Conservation (phyloP, 345 rosid species). For the Citrus cavaleriei region DNA sequence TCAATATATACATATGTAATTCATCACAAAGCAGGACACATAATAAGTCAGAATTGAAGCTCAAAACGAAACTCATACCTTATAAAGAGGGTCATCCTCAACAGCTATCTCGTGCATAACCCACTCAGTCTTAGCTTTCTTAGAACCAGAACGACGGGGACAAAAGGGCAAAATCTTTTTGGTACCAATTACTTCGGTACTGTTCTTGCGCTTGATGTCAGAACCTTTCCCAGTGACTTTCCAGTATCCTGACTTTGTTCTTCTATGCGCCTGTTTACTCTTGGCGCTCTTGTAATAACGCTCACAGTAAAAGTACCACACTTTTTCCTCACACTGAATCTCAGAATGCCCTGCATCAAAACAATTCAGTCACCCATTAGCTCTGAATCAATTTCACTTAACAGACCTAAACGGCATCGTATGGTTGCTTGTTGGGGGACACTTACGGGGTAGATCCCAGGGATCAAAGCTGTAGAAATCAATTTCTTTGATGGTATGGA, state of each 20-base stretch:
- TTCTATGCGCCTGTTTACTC: not conserved
- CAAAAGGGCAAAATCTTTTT: slow-evolving; percentile 37
- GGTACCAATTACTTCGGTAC: slow-evolving; percentile 25
- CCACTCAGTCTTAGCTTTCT: not conserved
- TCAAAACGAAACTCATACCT: not conserved
- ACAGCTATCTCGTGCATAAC: not conserved
- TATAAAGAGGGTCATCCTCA: not conserved
- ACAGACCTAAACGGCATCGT: too few relatives aligned
- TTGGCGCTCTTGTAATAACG: slow-evolving; percentile 3
- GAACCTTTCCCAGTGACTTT: slow-evolving; percentile 35
- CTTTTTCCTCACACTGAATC: slow-evolving; percentile 8
- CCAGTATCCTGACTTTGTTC: slow-evolving; percentile 34
- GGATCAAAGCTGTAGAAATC: slow-evolving; percentile 18
- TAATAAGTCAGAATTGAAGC: too few relatives aligned
- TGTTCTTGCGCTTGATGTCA: slow-evolving; percentile 2
- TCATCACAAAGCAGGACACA: too few relatives aligned
- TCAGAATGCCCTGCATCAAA: not conserved
- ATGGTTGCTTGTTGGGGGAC: too few relatives aligned
- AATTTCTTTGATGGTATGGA: not conserved
- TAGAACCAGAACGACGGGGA: not conserved
- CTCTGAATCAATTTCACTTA: too few relatives aligned
- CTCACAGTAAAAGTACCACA: slow-evolving; percentile 24
- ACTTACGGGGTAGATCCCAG: slow-evolving; percentile 32
- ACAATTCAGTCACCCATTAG: not conserved
- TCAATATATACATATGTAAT: too few relatives aligned